A percentile compares a stretch with the other conserved stretches of the same genome.
Evolutionary conservation across 768 basidiomycete genomes (phyloP).

Genomic region (Artomyces pyxidatus): DNA sequence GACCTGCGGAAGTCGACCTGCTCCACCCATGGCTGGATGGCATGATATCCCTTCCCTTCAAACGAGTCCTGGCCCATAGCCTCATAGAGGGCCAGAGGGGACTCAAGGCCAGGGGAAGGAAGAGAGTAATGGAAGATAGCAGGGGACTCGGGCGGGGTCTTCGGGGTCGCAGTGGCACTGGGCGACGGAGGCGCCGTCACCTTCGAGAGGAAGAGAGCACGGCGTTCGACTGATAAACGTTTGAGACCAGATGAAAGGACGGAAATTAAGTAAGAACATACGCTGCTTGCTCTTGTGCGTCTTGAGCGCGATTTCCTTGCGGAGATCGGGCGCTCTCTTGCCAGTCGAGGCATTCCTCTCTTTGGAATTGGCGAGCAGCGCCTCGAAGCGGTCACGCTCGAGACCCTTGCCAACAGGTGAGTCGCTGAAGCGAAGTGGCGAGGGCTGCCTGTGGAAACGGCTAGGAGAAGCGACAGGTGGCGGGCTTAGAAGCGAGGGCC

Average conservation of each 20-base stretch:
- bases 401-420: conserved; percentile 43
- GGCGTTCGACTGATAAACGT: conserved; percentile 50
- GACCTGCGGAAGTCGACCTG: conserved; percentile 50
- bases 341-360: conserved; percentile 42
- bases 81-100: conserved; percentile 55
- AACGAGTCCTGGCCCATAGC: conserved; percentile 22
- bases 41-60: conserved; percentile 12
- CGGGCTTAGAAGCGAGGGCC: conserved; percentile 51
- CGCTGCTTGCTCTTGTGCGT: conserved; percentile 68
- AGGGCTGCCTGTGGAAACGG: conserved; percentile 34
- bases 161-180: conserved; percentile 46
- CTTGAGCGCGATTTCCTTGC: conserved; percentile 68
- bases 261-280: conserved; percentile 28
- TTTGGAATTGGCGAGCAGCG: conserved; percentile 51
- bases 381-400: conserved; percentile 54
- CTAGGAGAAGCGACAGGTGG: conserved; percentile 39
- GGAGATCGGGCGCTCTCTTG: conserved; percentile 50
- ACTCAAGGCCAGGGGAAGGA: conserved; percentile 59
- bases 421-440: conserved; percentile 41
- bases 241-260: neutral
- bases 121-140: conserved; percentile 60
- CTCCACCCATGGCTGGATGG: conserved; percentile 48
- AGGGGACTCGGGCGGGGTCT: conserved; percentile 64
- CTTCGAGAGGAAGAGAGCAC: conserved; percentile 69
- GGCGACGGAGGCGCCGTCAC: conserved; percentile 60